Percentiles rank a stretch among this genome's conserved stretches.
Conservation (phyloP, 1,139 yeast species). For the Suhomyces choctaworum region DNA sequence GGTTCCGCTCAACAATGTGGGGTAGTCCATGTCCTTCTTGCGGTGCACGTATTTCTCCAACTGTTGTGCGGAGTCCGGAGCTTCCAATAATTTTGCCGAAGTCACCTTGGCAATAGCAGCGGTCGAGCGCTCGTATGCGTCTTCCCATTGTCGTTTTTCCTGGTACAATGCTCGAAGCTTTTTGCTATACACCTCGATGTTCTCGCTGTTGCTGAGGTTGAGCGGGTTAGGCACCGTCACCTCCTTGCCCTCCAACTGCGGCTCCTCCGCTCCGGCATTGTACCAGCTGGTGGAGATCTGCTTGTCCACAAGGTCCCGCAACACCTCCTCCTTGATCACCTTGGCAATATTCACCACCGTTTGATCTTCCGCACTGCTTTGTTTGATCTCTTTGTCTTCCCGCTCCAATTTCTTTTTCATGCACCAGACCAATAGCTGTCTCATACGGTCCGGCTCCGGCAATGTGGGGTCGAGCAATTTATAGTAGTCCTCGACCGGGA, state of each 20-base stretch:
- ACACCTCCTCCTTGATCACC: constrained; percentile 63
- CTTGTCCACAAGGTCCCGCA: constrained; percentile 60
- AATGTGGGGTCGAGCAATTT: constrained; percentile 61
- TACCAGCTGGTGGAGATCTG: constrained; percentile 70
- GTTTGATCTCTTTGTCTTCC: constrained; percentile 33
- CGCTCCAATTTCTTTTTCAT: constrained; percentile 50
- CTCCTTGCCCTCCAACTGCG: constrained; percentile 24
- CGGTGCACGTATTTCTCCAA: constrained; percentile 7
- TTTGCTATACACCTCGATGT: constrained; percentile 24
- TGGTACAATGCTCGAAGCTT: constrained; percentile 44
- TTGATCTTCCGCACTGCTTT: constrained; percentile 31
- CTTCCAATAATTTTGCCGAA: not conserved
- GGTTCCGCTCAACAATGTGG: constrained; percentile 5
- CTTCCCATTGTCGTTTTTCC: constrained; percentile 54
- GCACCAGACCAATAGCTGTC: constrained; percentile 72
- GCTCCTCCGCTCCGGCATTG: constrained; percentile 35
- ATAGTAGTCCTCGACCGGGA: constrained; percentile 56
- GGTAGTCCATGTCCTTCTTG: constrained; percentile 4
- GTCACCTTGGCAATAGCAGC: constrained; percentile 17
- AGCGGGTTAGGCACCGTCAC: constrained; percentile 21
- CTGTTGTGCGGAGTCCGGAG: constrained; percentile 8
- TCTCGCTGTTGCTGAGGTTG: constrained; percentile 15
- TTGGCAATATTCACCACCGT: constrained; percentile 57
- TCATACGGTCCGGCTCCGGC: constrained; percentile 75
- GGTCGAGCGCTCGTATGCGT: constrained; percentile 26